Evolutionary conservation across 352 stramenopile species (phyloP), one percentile per base, ranked within the genome.

Genomic region (Achlya hypogyna): DNA sequence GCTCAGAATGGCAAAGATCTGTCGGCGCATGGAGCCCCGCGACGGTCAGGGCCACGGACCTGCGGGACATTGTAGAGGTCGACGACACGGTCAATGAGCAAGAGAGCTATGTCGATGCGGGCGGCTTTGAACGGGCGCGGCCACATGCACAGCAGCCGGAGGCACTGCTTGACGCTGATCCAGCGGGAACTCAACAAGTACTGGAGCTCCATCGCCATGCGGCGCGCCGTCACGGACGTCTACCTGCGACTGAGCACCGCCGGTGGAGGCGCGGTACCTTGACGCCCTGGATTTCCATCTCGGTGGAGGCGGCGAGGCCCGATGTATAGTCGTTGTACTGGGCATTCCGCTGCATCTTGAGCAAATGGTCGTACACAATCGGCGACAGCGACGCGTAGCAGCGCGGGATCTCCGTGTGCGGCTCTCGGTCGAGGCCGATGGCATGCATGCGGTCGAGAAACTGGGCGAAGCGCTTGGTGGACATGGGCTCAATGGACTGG

Each of bases 361-460:
- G 83, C 56, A 97, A 69, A 60, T 95, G 95, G 63, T 95, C 96
- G 49, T 87, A 82, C 40, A 96, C 88, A 35, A 96, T 90, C 0
- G 88, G 89, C 71, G 96, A 96, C 2, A 84, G 79, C 31, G 88
- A 78, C 12, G 32, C 12, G 42, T 67, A 67, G 20, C 40, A 45
- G 29, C 49, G 60, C 32, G 60, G 60, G 8, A 67, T 14, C 32
- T 67, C 38, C 28, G 18, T 45, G 20, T 67, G 45, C 18, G 60
- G 60, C 14, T 49, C 23, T 18, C 8, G 12, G 23, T 67, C 60
- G 2, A 67, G 27, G 12, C 60, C 60, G 16, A 67, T 23, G 10
- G 60, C 43, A 45, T 67, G 60, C 60, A 67, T 70, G n/a, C 73
- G 65, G 16, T 75, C 58, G 23, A 91, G 66, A 31, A 91, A 71